Evolutionary conservation across 306 rosid genomes (phyloP), one percentile per base, ranked within the genome.

Genomic region (Vicia villosa): DNA sequence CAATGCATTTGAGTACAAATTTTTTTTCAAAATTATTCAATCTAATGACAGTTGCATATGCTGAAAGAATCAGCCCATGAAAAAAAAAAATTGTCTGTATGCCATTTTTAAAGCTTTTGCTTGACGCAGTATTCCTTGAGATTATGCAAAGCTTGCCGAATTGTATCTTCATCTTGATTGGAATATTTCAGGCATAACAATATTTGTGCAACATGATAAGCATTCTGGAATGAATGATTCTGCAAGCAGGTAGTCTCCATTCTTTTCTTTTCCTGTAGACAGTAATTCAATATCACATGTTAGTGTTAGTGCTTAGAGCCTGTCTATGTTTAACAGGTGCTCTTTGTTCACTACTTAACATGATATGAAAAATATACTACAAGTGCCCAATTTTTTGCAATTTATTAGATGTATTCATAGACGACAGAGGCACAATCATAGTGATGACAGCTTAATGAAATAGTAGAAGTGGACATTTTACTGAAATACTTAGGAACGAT

Each of bases 161-260:
- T 83, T 0, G 90, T 83, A 19, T 84, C 88, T 60, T 85, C 97
- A 49, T 85, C 97, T 63, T 90, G 91, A 80, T 83, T 88, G 68
- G 97, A 90, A 80, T 86, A 88, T 83, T 90, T 90, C 68, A 90
- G 83, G 80, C 94, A 93, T 54, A 88, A 55, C 55, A 90, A 80
- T 49, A 92, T 88, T 58, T 94, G 98, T 52, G 95, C 96, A 55
- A 84, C 91, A 58, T 72, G 82, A 81, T 85, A 88, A 49, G 86
- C 83, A 87, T 59, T 92, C 70, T 85, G 95, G 41, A 88, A 51
- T 3, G 89, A 76, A 36, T 83, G 83, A 58, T 88, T 63, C 78
- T 85, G 96, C 64, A 77, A 58, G 77, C 83, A 83, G 81, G 90
- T 90, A 30, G 81, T 82, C 51, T 90, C 88, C 89, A 85, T 90